phyloP scores from a whole-genome alignment of 306 rosid species.

The Begonia loranthoides region DNA sequence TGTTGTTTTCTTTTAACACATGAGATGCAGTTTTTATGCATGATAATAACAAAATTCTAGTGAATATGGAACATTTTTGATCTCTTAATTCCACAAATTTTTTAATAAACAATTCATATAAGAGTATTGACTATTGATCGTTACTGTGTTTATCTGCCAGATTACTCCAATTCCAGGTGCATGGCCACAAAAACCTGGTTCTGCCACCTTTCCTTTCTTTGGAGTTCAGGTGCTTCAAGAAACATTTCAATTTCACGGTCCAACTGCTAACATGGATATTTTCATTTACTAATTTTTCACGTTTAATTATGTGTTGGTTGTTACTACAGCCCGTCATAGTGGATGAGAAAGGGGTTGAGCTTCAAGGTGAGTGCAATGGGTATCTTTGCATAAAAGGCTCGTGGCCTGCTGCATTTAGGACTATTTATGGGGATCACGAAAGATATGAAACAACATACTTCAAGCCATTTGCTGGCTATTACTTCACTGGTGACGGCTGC shows the following conservation, averaged over 20 bases:
- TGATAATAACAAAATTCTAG: neutral
- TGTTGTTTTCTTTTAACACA: neutral
- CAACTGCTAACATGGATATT: neutral
- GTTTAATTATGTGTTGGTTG: neutral
- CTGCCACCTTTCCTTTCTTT: constrained; percentile 88
- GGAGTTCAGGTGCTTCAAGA: constrained; percentile 61
- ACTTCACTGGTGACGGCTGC: constrained; percentile 92
- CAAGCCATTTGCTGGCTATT: constrained; percentile 79
- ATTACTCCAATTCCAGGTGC: constrained; percentile 88
- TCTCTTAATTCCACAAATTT: neutral
- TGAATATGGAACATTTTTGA: neutral
- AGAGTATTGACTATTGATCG: neutral
- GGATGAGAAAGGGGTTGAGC: constrained; percentile 76
- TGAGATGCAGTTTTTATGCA: neutral
- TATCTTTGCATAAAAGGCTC: constrained; percentile 66
- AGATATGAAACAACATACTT: constrained; percentile 89
- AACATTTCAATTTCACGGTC: constrained; percentile 2
- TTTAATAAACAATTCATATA: neutral
- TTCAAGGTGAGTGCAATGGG: constrained; percentile 80
- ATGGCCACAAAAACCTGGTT: constrained; percentile 95
- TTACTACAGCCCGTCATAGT: constrained; percentile 59
- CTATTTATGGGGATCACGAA: constrained; percentile 80
- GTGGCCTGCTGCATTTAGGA: constrained; percentile 93
- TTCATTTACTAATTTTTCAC: neutral
- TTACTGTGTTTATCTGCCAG: constrained; percentile 26